Base-by-base conservation (phyloP, 371 early-diverging fungal genomes). In the Mucor racemosus region DNA sequence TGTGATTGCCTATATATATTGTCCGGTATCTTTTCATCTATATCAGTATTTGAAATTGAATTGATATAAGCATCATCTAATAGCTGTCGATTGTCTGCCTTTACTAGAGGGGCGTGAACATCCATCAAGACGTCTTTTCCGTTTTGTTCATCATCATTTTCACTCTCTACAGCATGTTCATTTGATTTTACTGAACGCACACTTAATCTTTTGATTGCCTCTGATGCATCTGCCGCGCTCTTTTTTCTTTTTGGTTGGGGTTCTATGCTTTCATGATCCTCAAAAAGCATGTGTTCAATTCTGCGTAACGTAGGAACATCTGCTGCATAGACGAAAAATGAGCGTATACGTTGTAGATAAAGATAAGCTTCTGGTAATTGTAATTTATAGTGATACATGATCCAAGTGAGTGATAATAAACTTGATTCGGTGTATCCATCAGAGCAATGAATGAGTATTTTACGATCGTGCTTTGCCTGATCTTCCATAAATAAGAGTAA, bases 401-500 rank as follows among this genome's bases (percentile, higher is more conserved):
- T 66, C 70, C 85, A 83, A 15, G 76, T 67, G 14, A 89, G 68
- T 0, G 76, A 81, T 14, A 89, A 36, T 17, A 86, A 50, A 39
- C 85, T 83, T 1, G 85, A 80, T 59, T 89, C 90, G 0, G 87
- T 88, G 56, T 89, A 89, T 11, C 88, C 90, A 53, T 89, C 90
- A 3, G 84, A 73, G 48, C 88, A 89, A 60, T 89, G 86, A 53
- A 89, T 82, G 38, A 89, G 64, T 8, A 86, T 80, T 5, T 69
- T 74, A 5, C 84, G 76, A 10, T 78, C 69, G 5, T 60, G 26
- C 0, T 59, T 64, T n/a, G 73, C 60, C 66, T 82, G 77, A 21
- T 75, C 67, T 33, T 77, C 72, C 64, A 86, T 74, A 67, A 83
- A 76, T 34, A 57, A 63, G 60, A 84, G 58, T 58, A 89, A 41